Percentiles rank a stretch among this genome's conserved stretches.
These are phyloP conservation scores for Cubamyces lactineus DNA, from an alignment of 768 basidiomycete genomes.

Conservation along the genomic window DNA sequence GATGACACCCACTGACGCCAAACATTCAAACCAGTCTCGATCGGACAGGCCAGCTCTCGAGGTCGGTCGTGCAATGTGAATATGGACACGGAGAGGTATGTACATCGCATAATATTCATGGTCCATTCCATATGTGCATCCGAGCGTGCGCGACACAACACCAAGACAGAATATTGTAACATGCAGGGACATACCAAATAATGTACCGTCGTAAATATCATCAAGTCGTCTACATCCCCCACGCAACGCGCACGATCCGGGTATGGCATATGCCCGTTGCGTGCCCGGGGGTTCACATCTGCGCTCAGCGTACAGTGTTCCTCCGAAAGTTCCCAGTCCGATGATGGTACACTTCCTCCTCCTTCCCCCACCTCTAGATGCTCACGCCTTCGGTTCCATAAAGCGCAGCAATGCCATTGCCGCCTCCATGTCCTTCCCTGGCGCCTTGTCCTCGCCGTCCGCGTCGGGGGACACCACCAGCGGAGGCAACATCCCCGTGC, in stretches of 20 bases:
- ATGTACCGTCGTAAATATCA: slow-evolving; percentile 24
- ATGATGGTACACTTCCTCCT: slow-evolving; percentile 14
- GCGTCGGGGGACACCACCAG: slow-evolving; percentile 10
- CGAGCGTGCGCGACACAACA: slow-evolving; percentile 6
- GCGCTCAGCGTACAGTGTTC: slow-evolving; percentile 13
- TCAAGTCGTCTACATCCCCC: slow-evolving; percentile 15
- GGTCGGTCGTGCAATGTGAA: too few relatives aligned
- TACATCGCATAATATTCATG: background rate
- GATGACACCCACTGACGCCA: background rate
- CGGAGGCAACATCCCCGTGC: slow-evolving; percentile 19
- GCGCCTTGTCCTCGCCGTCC: slow-evolving; percentile 1
- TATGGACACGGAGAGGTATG: background rate
- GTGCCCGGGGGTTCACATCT: too few relatives aligned
- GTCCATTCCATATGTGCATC: slow-evolving; percentile 6
- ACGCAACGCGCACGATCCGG: too few relatives aligned
- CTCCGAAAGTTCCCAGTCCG: slow-evolving; percentile 12
- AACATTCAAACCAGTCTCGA: background rate
- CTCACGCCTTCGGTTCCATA: slow-evolving; percentile 22
- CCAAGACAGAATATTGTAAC: background rate
- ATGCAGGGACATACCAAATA: background rate
- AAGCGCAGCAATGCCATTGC: slow-evolving; percentile 29
- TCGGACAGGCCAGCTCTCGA: too few relatives aligned
- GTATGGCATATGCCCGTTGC: too few relatives aligned
- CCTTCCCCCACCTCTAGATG: background rate
- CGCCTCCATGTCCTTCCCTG: slow-evolving; percentile 28